Base-by-base conservation (phyloP, 208 protist species). In the Phytomonas sp. region DNA sequence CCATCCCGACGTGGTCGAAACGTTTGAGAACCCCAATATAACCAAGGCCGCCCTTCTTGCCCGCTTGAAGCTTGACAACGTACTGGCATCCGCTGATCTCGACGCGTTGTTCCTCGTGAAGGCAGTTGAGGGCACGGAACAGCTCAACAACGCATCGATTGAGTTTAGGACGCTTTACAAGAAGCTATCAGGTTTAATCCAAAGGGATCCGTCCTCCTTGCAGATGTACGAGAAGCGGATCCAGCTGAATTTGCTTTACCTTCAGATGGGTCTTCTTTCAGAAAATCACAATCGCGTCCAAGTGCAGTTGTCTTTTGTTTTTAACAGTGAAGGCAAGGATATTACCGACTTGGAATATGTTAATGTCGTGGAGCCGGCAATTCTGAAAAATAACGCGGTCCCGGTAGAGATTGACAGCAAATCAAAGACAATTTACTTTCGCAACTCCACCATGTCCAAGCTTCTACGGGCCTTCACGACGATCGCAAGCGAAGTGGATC, bases 321-420 rank as follows among this genome's bases (percentile, higher is more conserved):
- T 76, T 26, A 74, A 77, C 40, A 71, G 79, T 63, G 77, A 75
- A 68, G 69, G 68, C 30, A 66, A 67, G 42, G 49, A 32, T 19
- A 71, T 83, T 49, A 79, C 81, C 23, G 77, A 86, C 12, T 73
- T 69, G 16, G 74, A 78, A 49, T 94, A 91, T 72, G 72, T 94
- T 30, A 72, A 81, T 72, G 74, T 70, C 49, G 76, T 91, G 59
- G 82, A 92, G 70, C 82, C 82, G 19, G 78, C 78, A 60, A 82
- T 94, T 60, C 74, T 92, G 8, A 77, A 83, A 63, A 82, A 92
- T 60, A 78, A 75, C 2, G 73, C 71, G 4, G 79, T 90, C 26
- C 67, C 81, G 0, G 81, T 92, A 7, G 86, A 91, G 49, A 86
- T 94, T 36, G 85, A 94, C 71, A 82, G 83, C 76, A 81, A 83